These are phyloP conservation scores for Avena sativa DNA, from an alignment of 176 grass and related monocot genomes.

Conservation along the genomic window DNA sequence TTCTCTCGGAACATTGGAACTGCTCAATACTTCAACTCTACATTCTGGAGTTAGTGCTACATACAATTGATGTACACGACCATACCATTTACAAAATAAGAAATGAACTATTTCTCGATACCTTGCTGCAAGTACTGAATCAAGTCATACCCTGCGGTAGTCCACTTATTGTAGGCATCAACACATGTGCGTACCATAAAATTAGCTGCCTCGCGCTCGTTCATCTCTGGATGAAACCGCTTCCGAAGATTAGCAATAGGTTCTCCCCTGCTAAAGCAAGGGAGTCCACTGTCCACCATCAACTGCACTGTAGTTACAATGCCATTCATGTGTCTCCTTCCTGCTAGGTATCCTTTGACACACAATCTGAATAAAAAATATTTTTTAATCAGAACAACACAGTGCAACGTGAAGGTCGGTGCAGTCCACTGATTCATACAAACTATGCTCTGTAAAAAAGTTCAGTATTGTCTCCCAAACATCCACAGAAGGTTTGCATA, in stretches of 20 bases:
- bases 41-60: conserved; percentile 46
- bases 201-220: conserved; percentile 90
- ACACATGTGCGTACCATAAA: conserved; percentile 93
- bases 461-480: conserved; percentile 15
- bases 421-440: neutral
- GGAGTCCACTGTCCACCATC: conserved; percentile 94
- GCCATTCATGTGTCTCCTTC: conserved; percentile 91
- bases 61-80: conserved; percentile 62
- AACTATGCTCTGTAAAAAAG: conserved; percentile 16
- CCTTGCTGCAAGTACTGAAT: conserved; percentile 99
- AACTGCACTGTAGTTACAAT: conserved; percentile 90
- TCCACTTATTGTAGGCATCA: conserved; percentile 99
- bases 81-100: conserved; percentile 53
- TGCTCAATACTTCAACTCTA: conserved; percentile 42
- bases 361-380: conserved; percentile 70
- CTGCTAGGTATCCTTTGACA: conserved; percentile 95
- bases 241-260: conserved; percentile 89
- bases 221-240: conserved; percentile 98
- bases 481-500: neutral
- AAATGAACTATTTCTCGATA: conserved; percentile 87
- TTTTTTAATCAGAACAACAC: conserved; percentile 27
- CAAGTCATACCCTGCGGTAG: conserved; percentile 96
- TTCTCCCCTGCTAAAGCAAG: conserved; percentile 97
- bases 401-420: conserved; percentile 25
- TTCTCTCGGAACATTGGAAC: conserved; percentile 42